These are phyloP conservation scores for Fusarium sublunatum DNA, from an alignment of 2,329 filamentous ascomycete genomes.

Conservation along the genomic window DNA sequence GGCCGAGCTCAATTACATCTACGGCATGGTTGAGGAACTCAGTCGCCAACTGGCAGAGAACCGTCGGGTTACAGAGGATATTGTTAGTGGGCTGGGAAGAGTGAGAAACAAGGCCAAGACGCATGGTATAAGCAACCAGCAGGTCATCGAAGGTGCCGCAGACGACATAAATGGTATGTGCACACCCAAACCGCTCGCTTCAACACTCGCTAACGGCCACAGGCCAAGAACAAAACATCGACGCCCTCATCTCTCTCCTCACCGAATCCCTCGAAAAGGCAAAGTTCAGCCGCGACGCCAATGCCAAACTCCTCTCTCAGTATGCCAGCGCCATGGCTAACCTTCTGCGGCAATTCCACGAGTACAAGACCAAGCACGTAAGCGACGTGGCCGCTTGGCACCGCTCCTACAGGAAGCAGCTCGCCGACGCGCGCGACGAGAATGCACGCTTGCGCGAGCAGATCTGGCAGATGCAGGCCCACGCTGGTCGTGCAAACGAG, in stretches of 20 bases:
- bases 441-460: constrained; percentile 72
- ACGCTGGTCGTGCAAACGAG: constrained; percentile 68
- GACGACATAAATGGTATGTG: constrained; percentile 67
- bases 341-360: constrained; percentile 73
- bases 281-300: constrained; percentile 69
- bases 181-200: background rate
- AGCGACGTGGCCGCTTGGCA: constrained; percentile 73
- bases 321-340: constrained; percentile 67
- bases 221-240: constrained; percentile 71
- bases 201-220: constrained; percentile 2
- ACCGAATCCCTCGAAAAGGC: constrained; percentile 71
- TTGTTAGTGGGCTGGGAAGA: constrained; percentile 70
- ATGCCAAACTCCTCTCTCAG: constrained; percentile 66
- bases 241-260: constrained; percentile 69
- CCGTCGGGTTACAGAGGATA: constrained; percentile 70
- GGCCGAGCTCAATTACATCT: constrained; percentile 75
- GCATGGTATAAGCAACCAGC: constrained; percentile 66
- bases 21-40: constrained; percentile 74
- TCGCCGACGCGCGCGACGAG: constrained; percentile 73
- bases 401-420: constrained; percentile 72
- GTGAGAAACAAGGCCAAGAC: constrained; percentile 68
- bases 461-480: constrained; percentile 74
- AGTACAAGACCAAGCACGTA: constrained; percentile 72
- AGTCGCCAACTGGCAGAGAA: constrained; percentile 72
- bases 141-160: constrained; percentile 66